Evolutionary conservation across 441 rosid genomes (phyloP).

Genomic region (Hura crepitans): DNA sequence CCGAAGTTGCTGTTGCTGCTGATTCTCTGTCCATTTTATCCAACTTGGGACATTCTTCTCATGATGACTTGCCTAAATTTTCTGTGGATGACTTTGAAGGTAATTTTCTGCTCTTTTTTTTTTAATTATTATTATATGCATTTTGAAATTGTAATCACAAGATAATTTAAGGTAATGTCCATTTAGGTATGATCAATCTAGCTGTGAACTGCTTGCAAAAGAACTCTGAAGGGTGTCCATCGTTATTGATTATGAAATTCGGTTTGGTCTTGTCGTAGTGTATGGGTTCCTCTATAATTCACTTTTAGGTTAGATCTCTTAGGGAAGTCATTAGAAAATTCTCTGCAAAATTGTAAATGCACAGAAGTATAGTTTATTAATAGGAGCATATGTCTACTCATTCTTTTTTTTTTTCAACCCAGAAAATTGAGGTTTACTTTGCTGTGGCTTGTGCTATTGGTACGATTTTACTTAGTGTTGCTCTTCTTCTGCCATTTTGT

Average conservation of each 20-base stretch:
- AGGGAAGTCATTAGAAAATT: neutral
- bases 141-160: neutral
- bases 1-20: constrained; percentile 57
- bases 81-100: constrained; percentile 93
- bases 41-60: constrained; percentile 39
- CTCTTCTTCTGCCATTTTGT: constrained; percentile 6
- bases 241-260: neutral
- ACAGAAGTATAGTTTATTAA: neutral
- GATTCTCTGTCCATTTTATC: constrained; percentile 41
- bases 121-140: neutral
- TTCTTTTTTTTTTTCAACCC: neutral
- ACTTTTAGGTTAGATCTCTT: neutral
- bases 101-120: constrained; percentile 9
- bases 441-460: neutral
- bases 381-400: neutral
- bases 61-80: constrained; percentile 45
- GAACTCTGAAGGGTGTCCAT: neutral
- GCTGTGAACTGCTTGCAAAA: neutral
- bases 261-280: neutral
- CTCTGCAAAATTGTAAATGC: neutral
- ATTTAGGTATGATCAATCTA: neutral
- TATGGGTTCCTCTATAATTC: neutral
- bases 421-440: neutral
- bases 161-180: neutral
- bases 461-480: neutral